phyloP scores from a whole-genome alignment of 75 land plant species.

The Pinus tabuliformis region DNA sequence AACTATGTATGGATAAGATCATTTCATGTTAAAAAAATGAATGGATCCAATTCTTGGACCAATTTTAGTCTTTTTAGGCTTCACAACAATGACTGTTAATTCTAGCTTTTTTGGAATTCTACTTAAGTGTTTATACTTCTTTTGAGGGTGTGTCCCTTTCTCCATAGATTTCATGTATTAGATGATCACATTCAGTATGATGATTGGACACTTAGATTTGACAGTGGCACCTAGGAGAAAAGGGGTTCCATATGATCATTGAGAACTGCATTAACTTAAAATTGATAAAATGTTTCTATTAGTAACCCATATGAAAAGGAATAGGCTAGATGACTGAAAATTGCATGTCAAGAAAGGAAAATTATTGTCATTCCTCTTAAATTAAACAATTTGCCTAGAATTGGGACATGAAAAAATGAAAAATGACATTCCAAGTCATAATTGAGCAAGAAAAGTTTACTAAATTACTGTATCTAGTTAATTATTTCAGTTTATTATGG shows the following conservation, averaged over 20 bases:
- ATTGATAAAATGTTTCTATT: constrained; percentile 1
- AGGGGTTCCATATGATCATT: too few species aligned
- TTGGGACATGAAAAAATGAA: neutral
- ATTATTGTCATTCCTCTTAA: neutral
- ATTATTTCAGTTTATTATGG: neutral
- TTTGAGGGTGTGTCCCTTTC: neutral
- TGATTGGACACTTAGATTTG: neutral
- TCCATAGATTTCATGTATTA: neutral
- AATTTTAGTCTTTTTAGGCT: neutral
- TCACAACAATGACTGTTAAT: neutral
- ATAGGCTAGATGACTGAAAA: neutral
- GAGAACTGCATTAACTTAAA: neutral
- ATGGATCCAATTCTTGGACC: neutral
- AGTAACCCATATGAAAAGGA: neutral
- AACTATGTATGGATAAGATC: neutral
- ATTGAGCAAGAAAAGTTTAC: neutral
- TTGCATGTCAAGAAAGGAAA: neutral
- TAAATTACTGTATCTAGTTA: neutral
- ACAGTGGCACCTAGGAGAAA: neutral
- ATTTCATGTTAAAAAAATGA: neutral
- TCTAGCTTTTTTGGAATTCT: neutral
- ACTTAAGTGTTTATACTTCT: neutral
- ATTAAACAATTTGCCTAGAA: constrained; percentile 1
- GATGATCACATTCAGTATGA: neutral
- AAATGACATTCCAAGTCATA: neutral